A percentile compares a stretch with the other conserved stretches of the same genome.
Conservation (phyloP, 1,284 basidiomycete genomes). For the Thecaphora frezii region DNA sequence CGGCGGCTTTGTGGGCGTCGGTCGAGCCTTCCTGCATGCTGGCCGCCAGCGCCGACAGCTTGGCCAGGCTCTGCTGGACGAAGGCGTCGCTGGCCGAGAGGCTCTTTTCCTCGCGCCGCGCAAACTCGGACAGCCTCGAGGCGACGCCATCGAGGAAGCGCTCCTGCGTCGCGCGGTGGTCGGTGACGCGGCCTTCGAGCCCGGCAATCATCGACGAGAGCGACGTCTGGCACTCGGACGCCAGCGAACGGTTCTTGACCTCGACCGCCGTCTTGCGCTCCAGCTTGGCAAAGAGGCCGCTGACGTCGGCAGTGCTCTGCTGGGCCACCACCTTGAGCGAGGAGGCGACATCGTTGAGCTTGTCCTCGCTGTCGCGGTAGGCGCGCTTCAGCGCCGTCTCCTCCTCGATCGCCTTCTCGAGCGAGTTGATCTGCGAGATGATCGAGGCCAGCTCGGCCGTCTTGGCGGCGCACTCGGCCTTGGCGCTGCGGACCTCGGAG, state of each 20-base stretch:
- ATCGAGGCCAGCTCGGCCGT: conserved; percentile 35
- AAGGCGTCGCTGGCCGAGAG: conserved; percentile 66
- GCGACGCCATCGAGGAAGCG: conserved; percentile 65
- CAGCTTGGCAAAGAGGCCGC: conserved; percentile 76
- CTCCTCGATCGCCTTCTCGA: conserved; percentile 51
- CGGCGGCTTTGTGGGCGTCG: conserved; percentile 64
- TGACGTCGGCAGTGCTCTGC: conserved; percentile 73
- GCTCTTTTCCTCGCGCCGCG: conserved; percentile 65
- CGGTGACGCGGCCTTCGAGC: conserved; percentile 68
- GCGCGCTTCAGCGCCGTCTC: conserved; percentile 69
- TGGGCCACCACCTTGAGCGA: conserved; percentile 70
- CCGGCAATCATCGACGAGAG: conserved; percentile 65
- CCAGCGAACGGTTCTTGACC: conserved; percentile 69
- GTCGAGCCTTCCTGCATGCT: conserved; percentile 16
- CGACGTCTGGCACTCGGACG: conserved; percentile 68
- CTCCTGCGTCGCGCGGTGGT: conserved; percentile 67
- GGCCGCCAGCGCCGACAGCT: conserved; percentile 15
- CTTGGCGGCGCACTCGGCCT: conserved; percentile 35
- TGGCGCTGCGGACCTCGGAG: conserved; percentile 35
- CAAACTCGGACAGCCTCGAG: conserved; percentile 16
- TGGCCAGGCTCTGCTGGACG: conserved; percentile 39
- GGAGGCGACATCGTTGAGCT: conserved; percentile 71
- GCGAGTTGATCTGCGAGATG: conserved; percentile 27
- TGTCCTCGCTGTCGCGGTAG: conserved; percentile 73
- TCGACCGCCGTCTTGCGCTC: conserved; percentile 76